A percentile compares a stretch with the other conserved stretches of the same genome.
These are phyloP conservation scores for Hyphopichia pseudoburtonii DNA, from an alignment of 1,139 yeast genomes.

Conservation along the genomic window DNA sequence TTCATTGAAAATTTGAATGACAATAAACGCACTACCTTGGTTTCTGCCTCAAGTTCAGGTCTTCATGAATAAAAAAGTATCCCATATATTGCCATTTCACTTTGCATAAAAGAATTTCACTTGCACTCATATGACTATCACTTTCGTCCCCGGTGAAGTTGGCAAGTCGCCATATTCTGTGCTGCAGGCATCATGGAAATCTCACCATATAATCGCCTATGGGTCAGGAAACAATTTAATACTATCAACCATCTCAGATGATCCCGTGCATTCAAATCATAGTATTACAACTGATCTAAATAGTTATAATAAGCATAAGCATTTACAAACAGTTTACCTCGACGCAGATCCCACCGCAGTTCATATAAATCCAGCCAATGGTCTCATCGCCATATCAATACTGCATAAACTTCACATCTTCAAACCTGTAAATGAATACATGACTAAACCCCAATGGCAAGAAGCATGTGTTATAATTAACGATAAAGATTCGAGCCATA, in stretches of 20 bases:
- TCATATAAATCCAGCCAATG: conserved; percentile 58
- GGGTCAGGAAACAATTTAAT: conserved; percentile 89
- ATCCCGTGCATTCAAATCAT: not conserved
- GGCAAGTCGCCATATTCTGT: conserved; percentile 56
- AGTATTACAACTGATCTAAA: not conserved
- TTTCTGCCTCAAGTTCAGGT: too few relatives aligned
- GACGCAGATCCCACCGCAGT: conserved; percentile 66
- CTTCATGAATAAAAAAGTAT: too few relatives aligned
- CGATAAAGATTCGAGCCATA: conserved; percentile 28
- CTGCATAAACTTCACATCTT: conserved; percentile 33
- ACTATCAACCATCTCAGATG: conserved; percentile 30
- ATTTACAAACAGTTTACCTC: conserved; percentile 77
- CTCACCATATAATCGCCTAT: conserved; percentile 65
- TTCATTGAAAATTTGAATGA: too few relatives aligned
- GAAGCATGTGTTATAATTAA: conserved; percentile 20
- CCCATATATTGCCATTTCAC: not conserved
- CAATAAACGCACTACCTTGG: too few relatives aligned
- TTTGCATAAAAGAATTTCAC: too few relatives aligned
- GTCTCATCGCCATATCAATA: conserved; percentile 52
- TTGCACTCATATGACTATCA: conserved; percentile 60
- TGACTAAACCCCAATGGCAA: conserved; percentile 52
- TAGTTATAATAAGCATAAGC: too few relatives aligned
- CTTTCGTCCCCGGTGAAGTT: conserved; percentile 86
- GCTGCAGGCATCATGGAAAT: conserved; percentile 68
- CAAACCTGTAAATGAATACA: conserved; percentile 46